These are phyloP conservation scores for Phaeosphaeria sp. DNA, from an alignment of 2,329 filamentous ascomycete species.

Conservation along the genomic window DNA sequence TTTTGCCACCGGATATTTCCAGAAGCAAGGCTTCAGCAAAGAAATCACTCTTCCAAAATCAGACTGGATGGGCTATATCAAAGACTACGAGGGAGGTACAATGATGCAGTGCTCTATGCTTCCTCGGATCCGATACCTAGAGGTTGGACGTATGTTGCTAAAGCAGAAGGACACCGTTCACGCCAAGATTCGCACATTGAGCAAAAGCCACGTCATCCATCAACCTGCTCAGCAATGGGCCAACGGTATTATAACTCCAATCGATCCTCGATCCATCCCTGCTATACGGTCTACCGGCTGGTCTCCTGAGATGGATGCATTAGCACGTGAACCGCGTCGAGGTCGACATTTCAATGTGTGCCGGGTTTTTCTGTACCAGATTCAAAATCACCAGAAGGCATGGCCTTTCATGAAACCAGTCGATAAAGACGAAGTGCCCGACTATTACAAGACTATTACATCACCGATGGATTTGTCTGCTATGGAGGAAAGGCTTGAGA, in stretches of 20 bases:
- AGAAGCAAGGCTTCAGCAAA: constrained; percentile 98
- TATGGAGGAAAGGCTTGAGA: constrained; percentile 93
- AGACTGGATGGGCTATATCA: constrained; percentile 99
- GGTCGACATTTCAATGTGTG: constrained; percentile 95
- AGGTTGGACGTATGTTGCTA: constrained; percentile 87
- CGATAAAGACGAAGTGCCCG: constrained; percentile 90
- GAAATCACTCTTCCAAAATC: constrained; percentile 90
- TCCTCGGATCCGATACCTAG: constrained; percentile 89
- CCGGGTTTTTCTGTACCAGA: constrained; percentile 86
- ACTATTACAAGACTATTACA: constrained; percentile 97
- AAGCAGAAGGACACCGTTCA: constrained; percentile 96
- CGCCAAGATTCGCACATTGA: constrained; percentile 91
- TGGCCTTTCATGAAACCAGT: constrained; percentile 96
- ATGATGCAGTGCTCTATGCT: constrained; percentile 99
- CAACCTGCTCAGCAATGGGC: constrained; percentile 85
- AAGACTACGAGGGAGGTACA: constrained; percentile 97
- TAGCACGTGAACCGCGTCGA: constrained; percentile 90
- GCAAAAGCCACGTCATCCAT: constrained; percentile 85
- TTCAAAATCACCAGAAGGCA: constrained; percentile 88
- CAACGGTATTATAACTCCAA: constrained; percentile 66
- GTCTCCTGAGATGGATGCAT: constrained; percentile 96
- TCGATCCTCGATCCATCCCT: constrained; percentile 83
- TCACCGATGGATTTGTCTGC: constrained; percentile 94
- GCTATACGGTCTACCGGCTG: constrained; percentile 90
- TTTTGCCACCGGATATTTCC: constrained; percentile 98